Conservation (phyloP, 225 moss, liverwort and hornwort genomes). For the Asterella californica region DNA sequence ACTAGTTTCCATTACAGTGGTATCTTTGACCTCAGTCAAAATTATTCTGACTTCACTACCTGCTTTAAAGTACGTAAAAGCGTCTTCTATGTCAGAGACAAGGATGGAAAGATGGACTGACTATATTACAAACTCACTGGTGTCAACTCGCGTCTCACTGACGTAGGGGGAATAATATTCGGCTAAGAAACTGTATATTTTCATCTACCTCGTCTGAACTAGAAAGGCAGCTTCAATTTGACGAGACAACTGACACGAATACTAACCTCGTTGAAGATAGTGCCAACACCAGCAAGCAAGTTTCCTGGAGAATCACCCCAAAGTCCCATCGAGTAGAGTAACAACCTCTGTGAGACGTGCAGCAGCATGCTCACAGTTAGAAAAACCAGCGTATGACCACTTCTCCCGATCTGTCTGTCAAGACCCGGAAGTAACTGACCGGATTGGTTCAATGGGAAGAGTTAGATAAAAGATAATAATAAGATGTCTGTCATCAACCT, state of each 20-base stretch:
- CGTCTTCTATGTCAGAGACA: background rate
- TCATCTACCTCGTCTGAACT: no score
- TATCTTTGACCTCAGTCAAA: no score
- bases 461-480: no score
- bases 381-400: background rate
- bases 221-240: background rate
- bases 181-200: no score
- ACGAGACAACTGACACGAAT: background rate
- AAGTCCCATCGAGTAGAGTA: constrained; percentile 87
- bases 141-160: background rate
- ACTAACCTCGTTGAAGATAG: constrained; percentile 87
- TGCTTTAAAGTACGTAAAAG: no score
- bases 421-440: background rate
- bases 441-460: no score
- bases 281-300: constrained; percentile 77
- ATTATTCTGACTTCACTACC: no score
- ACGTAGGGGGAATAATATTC: background rate
- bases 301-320: constrained; percentile 71
- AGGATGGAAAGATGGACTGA: background rate
- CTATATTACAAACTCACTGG: background rate
- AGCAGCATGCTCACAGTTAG: background rate
- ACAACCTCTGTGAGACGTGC: constrained; percentile 57
- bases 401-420: background rate
- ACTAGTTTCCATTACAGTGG: no score
- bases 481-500: no score